Conservation (phyloP, 495 filamentous ascomycete species). For the Aspergillus olivimuriae region DNA sequence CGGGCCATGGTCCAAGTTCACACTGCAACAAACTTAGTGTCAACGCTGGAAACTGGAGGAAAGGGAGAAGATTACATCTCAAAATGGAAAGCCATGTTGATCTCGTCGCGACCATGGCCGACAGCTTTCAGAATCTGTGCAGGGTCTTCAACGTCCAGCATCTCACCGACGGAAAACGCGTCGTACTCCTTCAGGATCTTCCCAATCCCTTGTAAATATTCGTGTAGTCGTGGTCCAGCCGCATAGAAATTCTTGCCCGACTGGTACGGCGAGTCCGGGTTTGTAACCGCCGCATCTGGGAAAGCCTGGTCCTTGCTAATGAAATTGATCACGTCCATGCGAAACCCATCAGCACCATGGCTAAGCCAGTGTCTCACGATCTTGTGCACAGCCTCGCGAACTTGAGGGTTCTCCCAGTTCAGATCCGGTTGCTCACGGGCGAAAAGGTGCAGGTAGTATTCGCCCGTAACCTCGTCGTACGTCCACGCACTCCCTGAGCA, state of each 20-base stretch:
- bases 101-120: slow-evolving; percentile 39
- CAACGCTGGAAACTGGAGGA: not conserved
- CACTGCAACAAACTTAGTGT: not conserved
- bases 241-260: slow-evolving; percentile 43
- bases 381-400: slow-evolving; percentile 53
- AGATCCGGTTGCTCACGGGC: slow-evolving; percentile 58
- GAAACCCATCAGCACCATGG: slow-evolving; percentile 56
- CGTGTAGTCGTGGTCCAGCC: slow-evolving; percentile 57
- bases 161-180: slow-evolving; percentile 60
- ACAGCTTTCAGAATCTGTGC: slow-evolving; percentile 48
- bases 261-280: slow-evolving; percentile 31
- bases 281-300: slow-evolving; percentile 48
- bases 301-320: slow-evolving; percentile 52
- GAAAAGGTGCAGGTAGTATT: slow-evolving; percentile 64
- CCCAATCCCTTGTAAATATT: slow-evolving; percentile 53
- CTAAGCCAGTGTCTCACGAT: slow-evolving; percentile 62
- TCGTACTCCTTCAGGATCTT: slow-evolving; percentile 53
- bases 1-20: slow-evolving; percentile 12
- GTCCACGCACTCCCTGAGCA: slow-evolving; percentile 45
- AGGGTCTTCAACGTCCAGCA: slow-evolving; percentile 46
- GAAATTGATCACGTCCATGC: slow-evolving; percentile 54
- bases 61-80: slow-evolving; percentile 20
- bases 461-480: slow-evolving; percentile 50
- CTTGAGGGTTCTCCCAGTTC: slow-evolving; percentile 59
- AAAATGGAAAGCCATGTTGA: slow-evolving; percentile 64